Evolutionary conservation across 306 rosid species (phyloP), one percentile per base, ranked within the genome.

Genomic region (Citrullus amarus): DNA sequence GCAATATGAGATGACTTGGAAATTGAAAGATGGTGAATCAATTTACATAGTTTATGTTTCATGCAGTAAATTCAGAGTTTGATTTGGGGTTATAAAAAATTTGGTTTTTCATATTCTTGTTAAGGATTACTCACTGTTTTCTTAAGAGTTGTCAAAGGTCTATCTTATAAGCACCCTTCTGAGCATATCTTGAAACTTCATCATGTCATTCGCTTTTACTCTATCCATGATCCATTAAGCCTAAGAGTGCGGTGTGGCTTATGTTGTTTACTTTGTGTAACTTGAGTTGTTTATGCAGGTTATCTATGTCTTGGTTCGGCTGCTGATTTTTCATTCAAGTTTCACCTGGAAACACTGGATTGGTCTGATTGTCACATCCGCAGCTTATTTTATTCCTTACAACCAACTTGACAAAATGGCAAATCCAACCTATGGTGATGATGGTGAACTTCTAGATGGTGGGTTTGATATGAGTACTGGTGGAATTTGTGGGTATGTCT

Each of bases 391-490:
- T 39, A 72, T 90, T 77, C 96, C 96, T 9, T 90, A 90, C 82
- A 87, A 88, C 77, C 96, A 87, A 74, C 88, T 90, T 75, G 86
- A 84, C 32, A 83, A 82, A n/a, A 90, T 90, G 96, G 96, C 92
- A 6, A 82, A 55, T 13, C 96, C 96, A 25, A 48, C 73, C 61
- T 90, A 84, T 58, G 82, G 75, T n/a, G 85, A 87, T 25, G 88
- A 89, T 86, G 98, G 97, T 78, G 97, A 94, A 59, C 98, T 94
- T 74, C 73, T 92, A n/a, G 97, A 94, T 80, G 98, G 98, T 7
- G 98, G 98, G 16, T 94, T 92, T 86, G 97, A 94, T 88, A 92
- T 90, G 98, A 81, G 80, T 41, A 92, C 96, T 0, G 93, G 93
- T 86, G 97, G 98, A 59, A 83, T 94, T 81, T 94, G 98, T 78